phyloP scores from a whole-genome alignment of 202 grass and related monocot genomes.

The Hordeum pubiflorum region DNA sequence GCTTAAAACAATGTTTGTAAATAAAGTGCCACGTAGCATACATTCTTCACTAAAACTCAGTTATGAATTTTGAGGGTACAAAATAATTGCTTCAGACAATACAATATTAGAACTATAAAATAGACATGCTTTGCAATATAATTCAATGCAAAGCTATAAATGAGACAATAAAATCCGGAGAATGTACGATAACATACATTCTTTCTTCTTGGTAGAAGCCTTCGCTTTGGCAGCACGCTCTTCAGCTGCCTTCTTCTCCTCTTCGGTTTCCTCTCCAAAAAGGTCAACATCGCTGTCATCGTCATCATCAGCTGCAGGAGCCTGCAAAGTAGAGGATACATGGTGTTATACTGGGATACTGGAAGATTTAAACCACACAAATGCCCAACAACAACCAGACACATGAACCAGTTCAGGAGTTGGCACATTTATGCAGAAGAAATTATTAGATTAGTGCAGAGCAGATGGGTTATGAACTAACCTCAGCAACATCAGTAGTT shows the following conservation, averaged over 20 bases:
- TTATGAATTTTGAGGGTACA: neutral
- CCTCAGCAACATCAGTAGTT: constrained; percentile 52
- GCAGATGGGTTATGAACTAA: neutral
- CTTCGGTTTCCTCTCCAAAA: constrained; percentile 94
- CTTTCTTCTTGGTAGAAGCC: constrained; percentile 87
- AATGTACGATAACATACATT: constrained; percentile 38
- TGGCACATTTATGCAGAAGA: neutral
- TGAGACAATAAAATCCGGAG: neutral
- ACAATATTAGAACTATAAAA: neutral
- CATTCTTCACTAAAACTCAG: constrained; percentile 25
- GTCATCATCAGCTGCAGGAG: constrained; percentile 49
- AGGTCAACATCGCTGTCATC: constrained; percentile 73
- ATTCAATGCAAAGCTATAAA: neutral
- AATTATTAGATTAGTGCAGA: neutral
- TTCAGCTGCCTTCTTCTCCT: constrained; percentile 93
- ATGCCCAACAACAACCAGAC: neutral
- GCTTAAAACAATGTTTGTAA: neutral
- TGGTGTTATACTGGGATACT: neutral
- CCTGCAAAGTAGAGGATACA: constrained; percentile 36
- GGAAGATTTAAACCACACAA: neutral
- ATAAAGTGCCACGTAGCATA: neutral
- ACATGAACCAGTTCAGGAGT: neutral
- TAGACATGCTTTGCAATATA: neutral
- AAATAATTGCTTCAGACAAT: neutral
- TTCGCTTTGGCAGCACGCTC: constrained; percentile 72